Conservation (phyloP, 2,329 filamentous ascomycete genomes). For the Diplodia intermedia region DNA sequence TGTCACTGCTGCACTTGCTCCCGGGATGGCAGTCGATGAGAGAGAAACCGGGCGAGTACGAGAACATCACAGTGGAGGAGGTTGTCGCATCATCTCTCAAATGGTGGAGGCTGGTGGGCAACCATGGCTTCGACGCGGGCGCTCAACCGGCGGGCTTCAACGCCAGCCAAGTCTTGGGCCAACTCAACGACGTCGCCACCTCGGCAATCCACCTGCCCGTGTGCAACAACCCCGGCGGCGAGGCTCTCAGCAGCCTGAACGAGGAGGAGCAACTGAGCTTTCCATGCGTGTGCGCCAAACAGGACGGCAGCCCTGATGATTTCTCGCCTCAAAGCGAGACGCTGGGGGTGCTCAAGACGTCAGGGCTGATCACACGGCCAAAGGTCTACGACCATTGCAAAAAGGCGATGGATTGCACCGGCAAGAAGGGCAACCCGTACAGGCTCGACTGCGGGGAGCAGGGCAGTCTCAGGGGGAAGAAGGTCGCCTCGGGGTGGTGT, state of each 20-base stretch:
- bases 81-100: not conserved
- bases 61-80: not conserved
- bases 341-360: not conserved
- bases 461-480: no score
- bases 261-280: slow-evolving; percentile 32
- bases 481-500: no score
- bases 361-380: not conserved
- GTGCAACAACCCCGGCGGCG: slow-evolving; percentile 35
- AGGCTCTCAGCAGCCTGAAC: slow-evolving; percentile 35
- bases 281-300: slow-evolving; percentile 3
- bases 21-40: not conserved
- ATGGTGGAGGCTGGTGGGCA: not conserved
- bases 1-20: not conserved
- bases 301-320: not conserved
- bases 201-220: not conserved
- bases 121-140: not conserved
- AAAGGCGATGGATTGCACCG: not conserved
- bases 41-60: not conserved
- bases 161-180: not conserved
- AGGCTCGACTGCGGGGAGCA: not conserved
- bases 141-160: no score
- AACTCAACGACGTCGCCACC: not conserved
- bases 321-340: not conserved
- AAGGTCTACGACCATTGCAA: not conserved
- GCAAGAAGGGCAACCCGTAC: not conserved